Conservation (phyloP, 2,329 filamentous ascomycete species). For the Sarocladiaceae sp. region DNA sequence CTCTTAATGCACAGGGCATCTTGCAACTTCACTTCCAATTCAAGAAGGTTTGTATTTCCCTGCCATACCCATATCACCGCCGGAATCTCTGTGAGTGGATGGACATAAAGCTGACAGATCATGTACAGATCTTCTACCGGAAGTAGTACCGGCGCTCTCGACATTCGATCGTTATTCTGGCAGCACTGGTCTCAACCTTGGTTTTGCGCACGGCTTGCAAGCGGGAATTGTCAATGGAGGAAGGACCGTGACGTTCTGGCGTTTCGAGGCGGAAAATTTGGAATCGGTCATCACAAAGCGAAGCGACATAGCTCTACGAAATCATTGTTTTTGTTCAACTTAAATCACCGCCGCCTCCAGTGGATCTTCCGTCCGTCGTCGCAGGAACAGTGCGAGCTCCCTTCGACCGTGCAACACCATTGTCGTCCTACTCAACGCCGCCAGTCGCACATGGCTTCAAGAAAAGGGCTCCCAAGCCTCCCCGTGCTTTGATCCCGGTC, state of each 20-base stretch:
- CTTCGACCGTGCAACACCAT: conserved; percentile 4
- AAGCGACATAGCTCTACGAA: conserved; percentile 6
- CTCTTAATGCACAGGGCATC: conserved; percentile 63
- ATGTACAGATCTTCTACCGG: conserved; percentile 49
- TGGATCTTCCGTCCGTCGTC: neutral
- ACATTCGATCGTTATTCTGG: no score
- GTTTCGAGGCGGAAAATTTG: neutral
- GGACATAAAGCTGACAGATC: conserved; percentile 18
- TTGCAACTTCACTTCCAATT: conserved; percentile 97
- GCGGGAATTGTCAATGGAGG: no score
- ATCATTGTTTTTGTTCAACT: neutral
- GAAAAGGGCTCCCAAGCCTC: neutral
- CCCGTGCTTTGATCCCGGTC: neutral
- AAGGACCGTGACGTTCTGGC: no score
- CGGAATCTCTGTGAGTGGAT: neutral
- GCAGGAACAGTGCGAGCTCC: neutral
- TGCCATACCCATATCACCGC: neutral
- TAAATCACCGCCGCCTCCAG: neutral
- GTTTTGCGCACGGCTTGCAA: no score
- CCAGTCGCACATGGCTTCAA: neutral
- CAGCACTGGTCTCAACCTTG: no score
- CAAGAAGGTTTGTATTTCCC: conserved; percentile 69
- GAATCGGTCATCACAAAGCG: neutral
- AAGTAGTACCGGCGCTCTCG: conserved; percentile 37
- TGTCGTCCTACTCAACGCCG: neutral